Evolutionary conservation across 495 filamentous ascomycete species (phyloP), one percentile per base, ranked within the genome.

Genomic region (Hypomontagnella monticulosa): DNA sequence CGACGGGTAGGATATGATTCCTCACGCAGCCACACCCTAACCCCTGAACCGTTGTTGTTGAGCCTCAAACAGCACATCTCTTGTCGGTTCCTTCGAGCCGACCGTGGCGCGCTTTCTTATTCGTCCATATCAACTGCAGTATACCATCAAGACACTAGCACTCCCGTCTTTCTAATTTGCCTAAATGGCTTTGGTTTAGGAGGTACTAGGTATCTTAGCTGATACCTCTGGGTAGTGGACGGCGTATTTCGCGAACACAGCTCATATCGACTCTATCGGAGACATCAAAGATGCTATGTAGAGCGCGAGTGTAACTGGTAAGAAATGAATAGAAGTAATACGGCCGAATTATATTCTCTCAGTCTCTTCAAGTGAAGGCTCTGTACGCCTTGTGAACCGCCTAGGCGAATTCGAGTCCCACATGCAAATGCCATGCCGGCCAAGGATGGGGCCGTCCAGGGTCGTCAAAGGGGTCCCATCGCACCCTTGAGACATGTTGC

Each of bases 401-500:
- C 33, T 60, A 38, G 30, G 12, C 33, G 12, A 42, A 32, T 37
- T 23, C 34, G 14, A 55, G 23, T 51, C n/a, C 50, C 49, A 60
- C 63, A 40, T 61, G 36, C 42, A 36, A 57, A 36, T 42, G 54
- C 41, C 42, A 44, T 63, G 49, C 27, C 16, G 48, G 34, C 41
- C 58, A 62, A 52, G 57, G 63, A 14, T 47, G 38, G 16, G 32
- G 34, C 36, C 23, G 47, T 57, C 59, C 38, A 49, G 71, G 75
- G 76, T 58, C 27, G 54, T 63, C 33, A 54, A 75, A 58, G 69
- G 44, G 64, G 63, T 40, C 67, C 67, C 73, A 72, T 74, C 72
- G 68, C 76, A 70, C 69, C 71, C 74, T 62, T 73, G 72, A 73
- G 70, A 70, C 70, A 68, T 69, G 68, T 71, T 74, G 66, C 59